A percentile compares a stretch with the other conserved stretches of the same genome.
Evolutionary conservation across 2,329 filamentous ascomycete species (phyloP).

Genomic region (Penicillium sp.): DNA sequence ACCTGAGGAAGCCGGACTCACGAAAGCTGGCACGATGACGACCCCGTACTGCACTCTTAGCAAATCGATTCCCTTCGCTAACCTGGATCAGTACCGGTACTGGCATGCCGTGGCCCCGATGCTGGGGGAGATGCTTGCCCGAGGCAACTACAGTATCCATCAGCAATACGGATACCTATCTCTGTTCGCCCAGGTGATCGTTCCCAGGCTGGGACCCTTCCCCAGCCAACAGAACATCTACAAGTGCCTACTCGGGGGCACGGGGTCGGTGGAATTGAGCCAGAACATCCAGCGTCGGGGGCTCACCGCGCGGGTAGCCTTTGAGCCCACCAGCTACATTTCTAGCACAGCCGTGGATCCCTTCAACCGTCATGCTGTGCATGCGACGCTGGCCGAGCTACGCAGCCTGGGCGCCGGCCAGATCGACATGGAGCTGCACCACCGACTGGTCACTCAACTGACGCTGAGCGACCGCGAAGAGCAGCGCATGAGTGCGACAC

Average conservation of each 20-base stretch:
- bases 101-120: slow-evolving; percentile 13
- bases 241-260: slow-evolving; percentile 10
- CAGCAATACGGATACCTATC: slow-evolving; percentile 15
- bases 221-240: slow-evolving; percentile 3
- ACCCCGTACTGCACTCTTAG: slow-evolving; percentile 3
- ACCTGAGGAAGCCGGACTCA: neutral
- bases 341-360: slow-evolving; percentile 5
- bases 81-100: slow-evolving; percentile 13
- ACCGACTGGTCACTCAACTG: slow-evolving; percentile 8
- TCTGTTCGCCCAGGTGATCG: slow-evolving; percentile 11
- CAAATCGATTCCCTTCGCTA: slow-evolving; percentile 9
- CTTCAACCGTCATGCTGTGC: slow-evolving; percentile 3
- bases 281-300: slow-evolving; percentile 12
- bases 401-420: neutral
- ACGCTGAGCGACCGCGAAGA: slow-evolving; percentile 13
- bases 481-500: neutral
- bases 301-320: slow-evolving; percentile 6
- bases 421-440: slow-evolving; percentile 13
- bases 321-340: slow-evolving; percentile 8
- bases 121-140: slow-evolving; percentile 11
- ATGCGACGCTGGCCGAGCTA: slow-evolving; percentile 1
- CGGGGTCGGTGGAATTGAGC: slow-evolving; percentile 13
- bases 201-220: slow-evolving; percentile 13
- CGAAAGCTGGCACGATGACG: neutral
- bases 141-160: slow-evolving; percentile 11